These are phyloP conservation scores for Lithospermum erythrorhizon DNA, from an alignment of 257 asterid genomes.

Conservation along the genomic window DNA sequence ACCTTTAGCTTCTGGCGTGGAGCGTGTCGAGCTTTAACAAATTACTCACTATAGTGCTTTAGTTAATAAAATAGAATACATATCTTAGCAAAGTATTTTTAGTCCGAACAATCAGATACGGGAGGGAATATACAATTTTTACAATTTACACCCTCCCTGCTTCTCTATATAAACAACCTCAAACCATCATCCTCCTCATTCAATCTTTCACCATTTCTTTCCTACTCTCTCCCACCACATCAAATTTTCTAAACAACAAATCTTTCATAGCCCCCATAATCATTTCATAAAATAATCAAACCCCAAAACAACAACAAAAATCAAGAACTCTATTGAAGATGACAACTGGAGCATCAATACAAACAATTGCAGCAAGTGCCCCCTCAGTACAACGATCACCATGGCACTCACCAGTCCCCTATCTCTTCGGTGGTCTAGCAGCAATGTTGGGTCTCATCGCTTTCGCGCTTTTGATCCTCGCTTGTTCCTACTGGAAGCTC, in stretches of 20 bases:
- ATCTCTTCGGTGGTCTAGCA: constrained; percentile 39
- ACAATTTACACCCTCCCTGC: not conserved
- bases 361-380: not conserved
- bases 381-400: constrained; percentile 6
- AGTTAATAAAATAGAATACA: too few relatives aligned
- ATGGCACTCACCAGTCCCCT: constrained; percentile 39
- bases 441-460: constrained; percentile 46
- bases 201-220: not conserved
- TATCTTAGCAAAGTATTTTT: too few relatives aligned
- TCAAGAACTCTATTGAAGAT: not conserved
- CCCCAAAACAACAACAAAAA: not conserved
- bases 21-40: too few relatives aligned
- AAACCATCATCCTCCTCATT: not conserved
- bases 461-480: constrained; percentile 29
- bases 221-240: not conserved
- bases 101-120: too few relatives aligned
- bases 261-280: too few relatives aligned
- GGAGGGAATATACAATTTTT: too few relatives aligned
- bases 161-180: not conserved
- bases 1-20: too few relatives aligned
- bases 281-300: too few relatives aligned
- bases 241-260: not conserved
- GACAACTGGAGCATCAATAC: not conserved
- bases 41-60: too few relatives aligned
- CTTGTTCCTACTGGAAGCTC: constrained; percentile 44